These are phyloP conservation scores for Quercus mongolica DNA, from an alignment of 306 rosid species.

Conservation along the genomic window DNA sequence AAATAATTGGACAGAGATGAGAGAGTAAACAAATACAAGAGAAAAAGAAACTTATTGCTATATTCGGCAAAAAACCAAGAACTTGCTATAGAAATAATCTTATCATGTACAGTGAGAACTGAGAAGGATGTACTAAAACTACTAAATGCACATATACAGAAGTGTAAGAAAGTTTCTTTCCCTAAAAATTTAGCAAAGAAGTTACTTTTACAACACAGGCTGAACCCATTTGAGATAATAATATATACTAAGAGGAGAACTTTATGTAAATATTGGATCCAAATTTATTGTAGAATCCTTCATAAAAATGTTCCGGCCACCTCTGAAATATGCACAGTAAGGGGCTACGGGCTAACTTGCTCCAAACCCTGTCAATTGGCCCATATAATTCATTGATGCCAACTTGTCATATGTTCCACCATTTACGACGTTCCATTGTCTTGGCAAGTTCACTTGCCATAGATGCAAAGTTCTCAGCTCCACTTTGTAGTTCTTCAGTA, in stretches of 20 bases:
- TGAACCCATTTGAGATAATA: not conserved
- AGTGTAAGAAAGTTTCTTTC: not conserved
- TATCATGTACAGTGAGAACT: not conserved
- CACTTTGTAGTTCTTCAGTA: slow-evolving; percentile 65
- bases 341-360: slow-evolving; percentile 8
- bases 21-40: not conserved
- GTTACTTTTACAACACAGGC: not conserved
- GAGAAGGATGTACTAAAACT: no score
- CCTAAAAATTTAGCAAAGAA: not conserved
- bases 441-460: slow-evolving; percentile 74
- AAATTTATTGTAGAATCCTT: not conserved
- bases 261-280: not conserved
- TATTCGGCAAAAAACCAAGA: not conserved
- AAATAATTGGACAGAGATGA: not conserved
- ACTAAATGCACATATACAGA: not conserved
- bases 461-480: slow-evolving; percentile 80
- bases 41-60: not conserved
- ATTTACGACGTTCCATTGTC: slow-evolving; percentile 83
- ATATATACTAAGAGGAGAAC: not conserved
- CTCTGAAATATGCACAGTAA: slow-evolving; percentile 9
- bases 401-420: slow-evolving; percentile 74
- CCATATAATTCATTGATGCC: slow-evolving; percentile 14
- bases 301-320: not conserved
- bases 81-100: not conserved
- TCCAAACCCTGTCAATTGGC: not conserved